Base-by-base conservation (phyloP, 2,329 filamentous ascomycete genomes). In the Colletotrichum ledebouriae region DNA sequence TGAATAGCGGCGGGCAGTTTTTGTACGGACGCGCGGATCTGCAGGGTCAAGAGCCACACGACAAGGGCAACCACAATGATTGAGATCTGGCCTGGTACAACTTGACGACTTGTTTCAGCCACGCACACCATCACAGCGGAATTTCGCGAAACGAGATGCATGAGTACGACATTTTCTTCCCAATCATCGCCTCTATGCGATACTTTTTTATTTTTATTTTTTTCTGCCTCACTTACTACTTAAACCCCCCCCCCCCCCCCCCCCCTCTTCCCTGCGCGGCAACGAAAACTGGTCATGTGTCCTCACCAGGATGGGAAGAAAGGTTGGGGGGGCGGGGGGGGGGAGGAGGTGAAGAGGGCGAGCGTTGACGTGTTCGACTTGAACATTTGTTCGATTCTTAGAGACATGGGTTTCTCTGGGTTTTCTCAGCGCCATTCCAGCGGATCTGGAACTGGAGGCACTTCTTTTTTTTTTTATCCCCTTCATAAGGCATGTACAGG, bases 21-120 rank as follows among this genome's bases (percentile, higher is more conserved):
- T 55, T 10, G 6, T 34, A 34, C 53, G 53, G 44, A 62, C 73
- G 71, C 78, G 75, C 65, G 76, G 77, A 73, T 72, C 72, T 68
- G 68, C 72, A 72, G 74, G 75, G 75, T 73, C 77, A 71, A 55
- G 74, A 72, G 73, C 73, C 74, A 75, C 75, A 73, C 72, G 75
- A 71, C 72, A 72, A 73, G 70, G 25, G 73, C 71, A 73, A 74
- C 70, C 55, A 29, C 33, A 41, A 11, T 42, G 46, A 73, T 74
- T 71, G 72, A 76, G 17, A 34, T 47, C 55, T 49, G 46, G 59
- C 41, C 15, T 34, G 61, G 74, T 72, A 74, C 74, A 73, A 75
- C 74, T 74, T 73, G 64, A 73, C 63, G 47, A 72, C 55, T 67
- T 71, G 73, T 77, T 76, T 76, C 75, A 75, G 73, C 74, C 73